Evolutionary conservation across 2,329 filamentous ascomycete genomes (phyloP), one percentile per base, ranked within the genome.

Genomic region (Ophiocordyceps camponoti-leonardi): DNA sequence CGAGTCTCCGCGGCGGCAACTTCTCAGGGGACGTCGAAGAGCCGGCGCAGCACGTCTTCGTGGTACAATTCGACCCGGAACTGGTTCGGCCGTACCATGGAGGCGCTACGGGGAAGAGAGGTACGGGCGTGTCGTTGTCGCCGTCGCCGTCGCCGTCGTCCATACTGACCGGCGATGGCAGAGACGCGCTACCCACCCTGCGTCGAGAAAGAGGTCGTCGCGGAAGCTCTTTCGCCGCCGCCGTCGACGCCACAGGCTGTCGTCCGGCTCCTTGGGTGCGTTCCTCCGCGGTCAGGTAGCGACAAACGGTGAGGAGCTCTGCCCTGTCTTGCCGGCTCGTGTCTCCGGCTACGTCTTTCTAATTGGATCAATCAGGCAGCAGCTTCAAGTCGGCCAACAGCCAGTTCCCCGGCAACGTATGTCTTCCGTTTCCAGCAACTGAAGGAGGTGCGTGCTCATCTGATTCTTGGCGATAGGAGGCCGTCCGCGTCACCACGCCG

Each of bases 401-500:
- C 39, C 54, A 60, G 23, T 66, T 58, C 47, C 63, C 61, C 1
- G 60, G 61, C 37, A 59, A 58, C 41, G 61, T 64, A 51, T 47
- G 58, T 54, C 13, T 13, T 19, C 19, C 14, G 16, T 23, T n/a
- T 11, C 16, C 11, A 16, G 6, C 14, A 12, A 26, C 40, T 10
- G 4, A 13, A n/a, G 16, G 35, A 2, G 23, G 8, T 8, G 35
- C 35, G n/a, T n/a, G 35, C 35, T 37, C 35, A 37, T 16, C 11
- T 31, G 33, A 16, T 18, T 37, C 33, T 20, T 13, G 44, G 8
- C 16, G 11, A 19, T 43, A 73, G 70, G 69, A 73, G 58, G 70
- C 70, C 6, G 63, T 56, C n/a, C 62, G 69, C 5, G 55, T 73
- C 13, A 63, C 61, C 44, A 72, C 69, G 3, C 70, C 70, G 1